Base-by-base conservation (phyloP, 2,329 filamentous ascomycete genomes). In the Hymenoscyphus albidus region DNA sequence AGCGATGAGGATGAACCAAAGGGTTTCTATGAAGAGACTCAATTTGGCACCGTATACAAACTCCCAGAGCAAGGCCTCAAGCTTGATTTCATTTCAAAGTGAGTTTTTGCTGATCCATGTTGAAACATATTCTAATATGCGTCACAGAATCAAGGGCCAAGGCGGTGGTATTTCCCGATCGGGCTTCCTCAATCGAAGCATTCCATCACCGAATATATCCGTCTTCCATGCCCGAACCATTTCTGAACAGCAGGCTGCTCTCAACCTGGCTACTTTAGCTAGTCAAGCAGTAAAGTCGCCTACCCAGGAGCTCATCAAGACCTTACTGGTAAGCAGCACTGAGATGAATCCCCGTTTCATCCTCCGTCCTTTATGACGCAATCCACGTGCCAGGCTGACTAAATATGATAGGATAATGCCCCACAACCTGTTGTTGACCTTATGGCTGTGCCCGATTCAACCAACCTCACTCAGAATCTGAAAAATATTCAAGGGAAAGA, bases 81-180 rank as follows among this genome's bases (percentile, higher is more conserved):
- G 71, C 80, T 88, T 13, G 88, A 92, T 73, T 93, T 97, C 75
- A 86, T 96, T 48, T 70, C 84, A 65, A 80, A 82, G 84, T 87
- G 76, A 76, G 83, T 79, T 38, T 58, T 10, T 13, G 51, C 10
- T 18, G 59, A 9, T n/a, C 55, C 22, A 10, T 18, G 27, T 13
- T 10, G 39, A 12, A 31, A 22, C 18, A 54, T 40, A 27, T 56
- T 58, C 69, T 71, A 66, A 71, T 59, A 57, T 56, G 27, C 44
- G 27, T 51, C 16, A 59, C 56, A 73, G 71, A 58, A 67, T 70
- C 57, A 67, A 68, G 56, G 39, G 57, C 48, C 51, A 68, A 64
- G 55, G 62, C 65, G 61, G 61, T 59, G 61, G 64, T 14, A 61
- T 63, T 40, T 58, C 61, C 38, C 61, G 54, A 6, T 48, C 61